Evolutionary conservation across 371 early-diverging fungal genomes (phyloP).

Genomic region (Circinella minor): DNA sequence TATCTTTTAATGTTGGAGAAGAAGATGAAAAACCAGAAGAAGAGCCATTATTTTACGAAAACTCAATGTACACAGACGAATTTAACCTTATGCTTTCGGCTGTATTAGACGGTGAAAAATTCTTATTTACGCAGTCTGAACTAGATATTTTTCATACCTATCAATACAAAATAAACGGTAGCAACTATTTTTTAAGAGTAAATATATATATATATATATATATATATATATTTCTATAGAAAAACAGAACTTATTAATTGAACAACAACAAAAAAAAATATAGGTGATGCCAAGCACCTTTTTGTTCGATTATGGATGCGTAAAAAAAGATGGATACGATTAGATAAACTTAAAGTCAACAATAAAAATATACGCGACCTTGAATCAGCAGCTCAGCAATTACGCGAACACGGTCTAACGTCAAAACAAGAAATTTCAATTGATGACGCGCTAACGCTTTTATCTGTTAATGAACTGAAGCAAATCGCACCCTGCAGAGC

Average conservation of each 20-base stretch:
- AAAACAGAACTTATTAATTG: neutral
- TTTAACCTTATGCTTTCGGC: constrained; percentile 60
- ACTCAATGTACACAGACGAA: constrained; percentile 59
- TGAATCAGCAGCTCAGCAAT: constrained; percentile 17
- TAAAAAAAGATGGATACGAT: constrained; percentile 55
- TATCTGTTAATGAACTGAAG: constrained; percentile 42
- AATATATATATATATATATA: too few relatives aligned
- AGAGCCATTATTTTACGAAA: constrained; percentile 14
- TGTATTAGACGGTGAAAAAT: constrained; percentile 56
- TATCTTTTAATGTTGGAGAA: neutral
- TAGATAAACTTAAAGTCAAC: constrained; percentile 41
- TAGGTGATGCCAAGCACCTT: constrained; percentile 60
- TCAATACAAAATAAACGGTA: neutral
- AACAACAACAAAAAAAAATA: neutral
- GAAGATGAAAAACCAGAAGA: neutral
- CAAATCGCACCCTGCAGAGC: constrained; percentile 6
- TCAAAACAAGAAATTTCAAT: constrained; percentile 19
- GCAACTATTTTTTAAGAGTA: too few relatives aligned
- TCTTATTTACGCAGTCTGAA: constrained; percentile 59
- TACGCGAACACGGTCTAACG: constrained; percentile 18
- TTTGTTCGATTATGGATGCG: constrained; percentile 71
- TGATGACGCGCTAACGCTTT: constrained; percentile 35
- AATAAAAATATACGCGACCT: constrained; percentile 31
- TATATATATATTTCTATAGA: too few relatives aligned
- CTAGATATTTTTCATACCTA: constrained; percentile 32